Percentiles rank a stretch among this genome's conserved stretches.
Evolutionary conservation across 31 red algal genomes (phyloP).

Genomic region (Endocladia muricata): DNA sequence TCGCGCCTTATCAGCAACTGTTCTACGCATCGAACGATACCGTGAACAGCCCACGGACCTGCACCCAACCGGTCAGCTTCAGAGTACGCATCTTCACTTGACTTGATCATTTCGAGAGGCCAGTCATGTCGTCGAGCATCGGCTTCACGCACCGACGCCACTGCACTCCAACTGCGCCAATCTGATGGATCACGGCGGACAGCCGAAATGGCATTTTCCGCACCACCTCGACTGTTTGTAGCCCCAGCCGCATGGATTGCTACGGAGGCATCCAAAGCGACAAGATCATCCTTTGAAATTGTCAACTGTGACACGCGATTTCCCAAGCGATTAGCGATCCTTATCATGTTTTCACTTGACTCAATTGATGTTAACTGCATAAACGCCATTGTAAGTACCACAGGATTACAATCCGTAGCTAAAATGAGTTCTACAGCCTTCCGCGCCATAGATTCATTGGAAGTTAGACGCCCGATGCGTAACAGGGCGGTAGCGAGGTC

Average conservation of each 20-base stretch:
- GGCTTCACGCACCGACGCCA: not conserved
- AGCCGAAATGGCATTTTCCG: conserved; percentile 5
- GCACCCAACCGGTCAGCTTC: conserved; percentile 24
- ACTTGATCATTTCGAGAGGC: not conserved
- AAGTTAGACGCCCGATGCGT: not conserved
- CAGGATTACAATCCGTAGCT: not conserved
- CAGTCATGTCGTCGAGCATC: conserved; percentile 5
- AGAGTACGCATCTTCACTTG: conserved; percentile 11
- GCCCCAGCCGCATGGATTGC: not conserved
- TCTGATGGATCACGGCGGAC: conserved; percentile 15
- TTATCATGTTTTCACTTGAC: not conserved
- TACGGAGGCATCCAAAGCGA: conserved; percentile 4
- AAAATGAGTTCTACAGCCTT: conserved; percentile 4
- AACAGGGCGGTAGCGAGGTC: conserved; percentile 5
- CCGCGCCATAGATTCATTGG: conserved; percentile 1
- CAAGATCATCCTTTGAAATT: not conserved
- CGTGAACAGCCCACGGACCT: conserved; percentile 3
- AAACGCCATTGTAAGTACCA: conserved; percentile 2
- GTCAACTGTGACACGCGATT: not conserved
- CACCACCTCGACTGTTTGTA: not conserved
- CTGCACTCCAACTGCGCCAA: conserved; percentile 22
- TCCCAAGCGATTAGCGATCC: not conserved
- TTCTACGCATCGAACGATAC: not conserved
- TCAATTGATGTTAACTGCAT: not conserved
- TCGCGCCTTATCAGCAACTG: not conserved